Base-by-base conservation (phyloP, 305 asterid genomes). In the Rubia peregrina region DNA sequence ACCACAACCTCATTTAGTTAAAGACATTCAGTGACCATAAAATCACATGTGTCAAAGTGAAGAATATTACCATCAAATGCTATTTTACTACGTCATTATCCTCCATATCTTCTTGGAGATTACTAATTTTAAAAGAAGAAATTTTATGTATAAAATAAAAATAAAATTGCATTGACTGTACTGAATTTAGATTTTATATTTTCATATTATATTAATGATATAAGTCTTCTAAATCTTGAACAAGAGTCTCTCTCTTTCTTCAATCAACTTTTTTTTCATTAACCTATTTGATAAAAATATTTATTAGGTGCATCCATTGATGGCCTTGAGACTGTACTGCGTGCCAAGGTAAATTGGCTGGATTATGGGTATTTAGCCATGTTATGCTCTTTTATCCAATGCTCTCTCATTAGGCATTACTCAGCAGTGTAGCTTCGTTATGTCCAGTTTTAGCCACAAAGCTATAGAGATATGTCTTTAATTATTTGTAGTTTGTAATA, bases 261-360 rank as follows among this genome's bases (percentile, higher is more conserved):
- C 19, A 51, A 33, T 17, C 9, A 36, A 51, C 63, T 43, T 33
- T 48, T 61, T 41, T 51, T 40, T 36, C 11, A 6, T 30, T 68
- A 62, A 68, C 14, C 53, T 44, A 33, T 19, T 60, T 26, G 61
- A 72, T 67, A 49, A 64, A 33, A 68, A 81, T 57, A 73, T 70
- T 55, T 84, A 79, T 80, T 88, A 94, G 99, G 89, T 82, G 90
- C 92, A 78, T 87, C 98, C 67, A 78, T 94, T 86, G 89, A 84
- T 71, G 89, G 97, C 77, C 97, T 91, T 48, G 97, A 94, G 85
- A 75, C 85, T 41, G 74, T 91, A 85, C 76, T 94, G 79, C 98
- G 85, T 61, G 91, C 98, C 62, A 94, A 88, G 98, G 98, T 94
- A 73, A 61, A 79, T 77, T 80, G 57, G 68, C 46, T 22, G 78